Evolutionary conservation across 352 stramenopile genomes (phyloP), one percentile per base, ranked within the genome.

Genomic region (Globisporangium polare): DNA sequence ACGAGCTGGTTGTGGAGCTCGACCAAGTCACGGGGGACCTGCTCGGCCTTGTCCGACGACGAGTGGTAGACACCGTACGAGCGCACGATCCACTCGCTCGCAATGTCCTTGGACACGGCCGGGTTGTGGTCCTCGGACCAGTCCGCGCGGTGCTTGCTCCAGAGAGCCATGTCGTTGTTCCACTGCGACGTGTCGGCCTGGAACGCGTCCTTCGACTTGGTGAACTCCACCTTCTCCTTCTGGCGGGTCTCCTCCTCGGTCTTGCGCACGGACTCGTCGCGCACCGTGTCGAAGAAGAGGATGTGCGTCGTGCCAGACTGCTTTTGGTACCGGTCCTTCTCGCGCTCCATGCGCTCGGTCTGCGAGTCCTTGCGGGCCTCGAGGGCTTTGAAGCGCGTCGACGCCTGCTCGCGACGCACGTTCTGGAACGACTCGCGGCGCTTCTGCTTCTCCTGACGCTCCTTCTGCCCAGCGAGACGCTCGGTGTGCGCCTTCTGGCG

Each of bases 191-290:
- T 95, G 65, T 95, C 86, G 17, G 83, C 77, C 72, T 95, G 86
- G 74, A 95, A 95, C 53, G 80, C 75, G 54, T 95, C 86, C 73
- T 95, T 95, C 8, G 81, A 92, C 70, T 93, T 93, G 56, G 81
- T 91, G 63, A 95, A 95, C 71, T 95, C 86, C 20, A 95, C 81
- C 73, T 95, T 95, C 63, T 95, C 86, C 68, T 90, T 90, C 47
- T 85, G 72, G 18, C 83, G 86, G 6, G 76, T 88, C 66, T 95
- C 83, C 63, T 95, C 86, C 59, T 95, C 86, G 0, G 74, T 88
- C 59, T 83, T 79, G 46, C 86, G 83, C 33, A 86, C 75, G 0
- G 75, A 78, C 52, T 90, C 77, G 41, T 95, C 86, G 2, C 72
- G 78, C 42, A 91, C 77, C 0, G 84, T 90, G 67, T 95, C 86